Evolutionary conservation across 2,329 filamentous ascomycete species (phyloP).

Genomic region (Colletotrichum orchidophilum): DNA sequence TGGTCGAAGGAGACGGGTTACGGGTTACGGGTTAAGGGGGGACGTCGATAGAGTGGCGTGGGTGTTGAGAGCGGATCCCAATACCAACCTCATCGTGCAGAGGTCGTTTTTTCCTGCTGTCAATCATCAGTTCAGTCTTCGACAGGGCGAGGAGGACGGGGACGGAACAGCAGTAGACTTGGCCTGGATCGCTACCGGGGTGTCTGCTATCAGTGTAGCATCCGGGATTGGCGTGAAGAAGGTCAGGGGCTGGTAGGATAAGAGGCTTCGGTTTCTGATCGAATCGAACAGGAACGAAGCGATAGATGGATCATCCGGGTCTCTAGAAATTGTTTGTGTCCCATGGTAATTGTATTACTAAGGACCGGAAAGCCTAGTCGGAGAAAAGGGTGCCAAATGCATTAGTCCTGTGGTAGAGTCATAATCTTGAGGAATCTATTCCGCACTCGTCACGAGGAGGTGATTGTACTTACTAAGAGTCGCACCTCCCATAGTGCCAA

Average conservation of each 20-base stretch:
- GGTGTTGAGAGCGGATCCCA: conserved; percentile 33
- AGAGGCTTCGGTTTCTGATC: neutral
- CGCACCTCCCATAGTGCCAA: neutral
- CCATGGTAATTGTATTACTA: neutral
- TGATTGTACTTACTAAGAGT: neutral
- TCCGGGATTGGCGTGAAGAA: neutral
- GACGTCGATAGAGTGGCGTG: neutral
- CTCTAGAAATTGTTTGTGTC: neutral
- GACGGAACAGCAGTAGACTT: neutral
- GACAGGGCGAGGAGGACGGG: neutral
- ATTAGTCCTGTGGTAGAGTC: neutral
- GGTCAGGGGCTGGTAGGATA: neutral
- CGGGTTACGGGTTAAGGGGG: neutral
- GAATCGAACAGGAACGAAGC: neutral
- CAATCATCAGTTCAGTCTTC: conserved; percentile 2
- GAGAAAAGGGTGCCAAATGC: neutral
- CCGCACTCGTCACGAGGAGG: neutral
- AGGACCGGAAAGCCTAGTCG: neutral
- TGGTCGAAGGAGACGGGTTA: neutral
- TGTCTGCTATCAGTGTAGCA: conserved; percentile 1
- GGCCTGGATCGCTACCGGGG: neutral
- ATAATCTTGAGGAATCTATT: neutral
- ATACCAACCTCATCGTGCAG: conserved; percentile 34
- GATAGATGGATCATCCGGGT: neutral
- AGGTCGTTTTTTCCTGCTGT: conserved; percentile 23